Evolutionary conservation across 139 green algal species (phyloP), one percentile per base, ranked within the genome.

Genomic region (Auxenochlorella pyrenoidosa): DNA sequence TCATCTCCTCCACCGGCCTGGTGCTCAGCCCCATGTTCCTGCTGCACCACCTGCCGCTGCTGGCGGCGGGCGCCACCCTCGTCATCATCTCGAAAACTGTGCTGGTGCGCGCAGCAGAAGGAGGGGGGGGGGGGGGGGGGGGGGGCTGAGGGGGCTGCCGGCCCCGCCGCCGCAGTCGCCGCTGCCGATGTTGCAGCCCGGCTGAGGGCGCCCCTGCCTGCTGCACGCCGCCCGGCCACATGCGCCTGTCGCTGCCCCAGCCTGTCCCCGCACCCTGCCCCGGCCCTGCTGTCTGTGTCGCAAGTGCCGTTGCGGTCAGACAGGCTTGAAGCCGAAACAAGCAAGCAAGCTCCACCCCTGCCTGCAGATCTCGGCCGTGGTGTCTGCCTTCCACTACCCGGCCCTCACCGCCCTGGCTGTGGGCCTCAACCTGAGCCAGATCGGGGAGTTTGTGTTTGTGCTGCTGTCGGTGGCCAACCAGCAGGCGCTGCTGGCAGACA

Each of bases 381-480:
- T 99, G 70, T 90, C 88, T 4, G 63, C 89, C 26, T 98, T 98
- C 79, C 66, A 88, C 21, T 98, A 95, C 88, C 91, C 91, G 5
- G 82, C 83, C 43, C 84, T 89, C 59, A 93, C 90, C 0, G 89
- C 93, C 2, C 63, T 95, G 36, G 94, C 93, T 1, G 96, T 99
- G 54, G 97, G 96, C 0, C 86, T 99, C 18, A 96, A 92, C 81
- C 94, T 99, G 89, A 95, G 95, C 16, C 96, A 97, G 87, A 95
- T 97, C 30, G 95, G 97, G 34, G 97, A 99, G 94, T 99, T 99
- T 89, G 94, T 93, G 18, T 99, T 99, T 87, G 96, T 99, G 58
- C 93, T 99, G 90, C 94, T 99, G 51, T 95, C 88, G 18, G 91
- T 97, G 73, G 97, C 95, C 13, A 94, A 88, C 65, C 90, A 96